These are phyloP conservation scores for Boletellus ananas DNA, from an alignment of 768 basidiomycete genomes.

Conservation along the genomic window DNA sequence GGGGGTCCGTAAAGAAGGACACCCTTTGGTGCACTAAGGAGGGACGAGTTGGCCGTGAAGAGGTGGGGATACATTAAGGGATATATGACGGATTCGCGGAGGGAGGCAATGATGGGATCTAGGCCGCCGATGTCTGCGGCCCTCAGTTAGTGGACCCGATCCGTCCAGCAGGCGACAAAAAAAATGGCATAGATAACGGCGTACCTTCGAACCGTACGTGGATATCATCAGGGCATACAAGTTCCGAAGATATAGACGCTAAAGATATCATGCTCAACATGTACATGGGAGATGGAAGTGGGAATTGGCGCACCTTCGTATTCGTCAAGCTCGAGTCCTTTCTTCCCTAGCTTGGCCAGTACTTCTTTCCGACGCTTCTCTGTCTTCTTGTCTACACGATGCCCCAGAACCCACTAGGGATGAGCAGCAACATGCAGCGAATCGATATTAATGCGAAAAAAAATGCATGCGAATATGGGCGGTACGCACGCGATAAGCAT, in stretches of 20 bases:
- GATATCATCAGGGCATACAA: constrained; percentile 91
- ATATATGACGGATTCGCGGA: constrained; percentile 94
- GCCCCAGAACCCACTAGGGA: constrained; percentile 62
- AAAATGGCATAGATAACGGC: constrained; percentile 13
- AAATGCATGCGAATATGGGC: neutral
- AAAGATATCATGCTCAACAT: neutral
- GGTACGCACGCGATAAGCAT: constrained; percentile 61
- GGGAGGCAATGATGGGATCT: constrained; percentile 81
- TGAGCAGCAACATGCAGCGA: neutral
- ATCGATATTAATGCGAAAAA: neutral
- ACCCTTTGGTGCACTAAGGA: constrained; percentile 91
- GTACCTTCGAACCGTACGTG: constrained; percentile 67
- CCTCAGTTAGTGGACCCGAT: neutral
- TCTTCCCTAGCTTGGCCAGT: constrained; percentile 67
- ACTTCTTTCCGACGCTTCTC: constrained; percentile 70
- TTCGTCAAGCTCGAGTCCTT: constrained; percentile 75
- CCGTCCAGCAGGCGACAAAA: neutral
- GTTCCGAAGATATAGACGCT: constrained; percentile 88
- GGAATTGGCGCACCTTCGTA: constrained; percentile 70
- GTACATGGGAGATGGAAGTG: neutral
- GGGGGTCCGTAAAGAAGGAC: constrained; percentile 95
- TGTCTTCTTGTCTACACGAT: constrained; percentile 52
- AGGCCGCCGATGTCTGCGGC: constrained; percentile 84
- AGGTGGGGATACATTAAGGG: constrained; percentile 88
- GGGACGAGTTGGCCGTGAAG: constrained; percentile 74